These are phyloP conservation scores for Haberlea rhodopensis DNA, from an alignment of 257 asterid species.

Conservation along the genomic window DNA sequence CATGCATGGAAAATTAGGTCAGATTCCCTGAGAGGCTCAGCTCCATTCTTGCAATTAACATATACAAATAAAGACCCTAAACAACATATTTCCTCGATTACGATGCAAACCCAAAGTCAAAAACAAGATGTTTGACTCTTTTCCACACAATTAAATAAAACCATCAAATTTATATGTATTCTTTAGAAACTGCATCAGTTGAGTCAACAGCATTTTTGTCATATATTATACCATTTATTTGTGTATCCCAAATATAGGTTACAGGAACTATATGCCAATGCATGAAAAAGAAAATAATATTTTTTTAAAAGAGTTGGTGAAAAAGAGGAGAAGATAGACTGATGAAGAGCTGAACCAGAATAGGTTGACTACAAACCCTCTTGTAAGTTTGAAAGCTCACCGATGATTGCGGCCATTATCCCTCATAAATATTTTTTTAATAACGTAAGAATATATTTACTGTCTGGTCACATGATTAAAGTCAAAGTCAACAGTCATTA, in stretches of 20 bases:
- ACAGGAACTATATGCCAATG: not conserved
- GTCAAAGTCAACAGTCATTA: constrained; percentile 57
- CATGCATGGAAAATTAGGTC: not conserved
- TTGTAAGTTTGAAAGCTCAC: constrained; percentile 40
- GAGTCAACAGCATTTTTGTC: constrained; percentile 17
- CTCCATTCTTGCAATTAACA: not conserved
- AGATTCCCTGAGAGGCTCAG: not conserved
- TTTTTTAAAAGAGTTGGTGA: not conserved
- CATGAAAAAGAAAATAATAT: not conserved
- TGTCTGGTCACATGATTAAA: constrained; percentile 35
- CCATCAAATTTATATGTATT: not conserved
- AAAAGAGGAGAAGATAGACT: not conserved
- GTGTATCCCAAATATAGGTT: not conserved
- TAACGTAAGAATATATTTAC: constrained; percentile 9
- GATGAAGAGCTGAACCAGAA: constrained; percentile 11
- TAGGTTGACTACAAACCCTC: constrained; percentile 34
- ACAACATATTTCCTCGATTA: constrained; percentile 28
- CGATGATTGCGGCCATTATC: constrained; percentile 65
- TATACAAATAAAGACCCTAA: constrained; percentile 19
- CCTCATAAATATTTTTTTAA: constrained; percentile 11
- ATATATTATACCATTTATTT: constrained; percentile 11
- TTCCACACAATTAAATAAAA: not conserved
- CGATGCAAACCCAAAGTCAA: constrained; percentile 26
- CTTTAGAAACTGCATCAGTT: constrained; percentile 8
- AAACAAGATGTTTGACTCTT: constrained; percentile 35